Evolutionary conservation across 2,329 filamentous ascomycete species (phyloP).

Genomic region (Talaromyces sp.): DNA sequence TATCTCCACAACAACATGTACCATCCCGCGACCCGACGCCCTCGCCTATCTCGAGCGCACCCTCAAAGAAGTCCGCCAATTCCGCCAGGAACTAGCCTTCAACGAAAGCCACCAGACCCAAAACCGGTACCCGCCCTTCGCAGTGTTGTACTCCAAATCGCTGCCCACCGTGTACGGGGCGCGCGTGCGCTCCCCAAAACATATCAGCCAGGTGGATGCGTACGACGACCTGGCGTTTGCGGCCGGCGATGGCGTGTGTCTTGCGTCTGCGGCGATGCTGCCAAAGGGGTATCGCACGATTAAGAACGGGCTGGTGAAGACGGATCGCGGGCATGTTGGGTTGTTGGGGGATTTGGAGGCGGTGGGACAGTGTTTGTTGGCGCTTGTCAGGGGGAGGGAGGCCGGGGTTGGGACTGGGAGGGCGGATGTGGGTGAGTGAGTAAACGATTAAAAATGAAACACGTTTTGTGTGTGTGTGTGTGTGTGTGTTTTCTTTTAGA

Average conservation of each 20-base stretch:
- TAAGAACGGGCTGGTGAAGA: conserved; percentile 68
- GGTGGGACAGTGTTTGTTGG: conserved; percentile 67
- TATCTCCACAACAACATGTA: conserved; percentile 26
- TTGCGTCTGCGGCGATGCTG: conserved; percentile 79
- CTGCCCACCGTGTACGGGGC: conserved; percentile 81
- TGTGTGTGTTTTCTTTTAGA: not conserved
- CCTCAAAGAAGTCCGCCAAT: conserved; percentile 63
- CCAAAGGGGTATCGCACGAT: conserved; percentile 72
- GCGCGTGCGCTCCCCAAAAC: conserved; percentile 65
- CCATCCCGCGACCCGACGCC: conserved; percentile 51
- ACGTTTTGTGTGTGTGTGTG: not conserved
- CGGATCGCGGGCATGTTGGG: conserved; percentile 80
- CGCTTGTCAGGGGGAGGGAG: conserved; percentile 59
- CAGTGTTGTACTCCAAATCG: conserved; percentile 79
- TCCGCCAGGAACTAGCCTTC: conserved; percentile 70
- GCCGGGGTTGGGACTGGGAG: conserved; percentile 62
- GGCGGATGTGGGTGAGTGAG: conserved; percentile 37
- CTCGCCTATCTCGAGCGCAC: conserved; percentile 69
- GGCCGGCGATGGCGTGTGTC: conserved; percentile 81
- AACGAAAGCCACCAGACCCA: conserved; percentile 50
- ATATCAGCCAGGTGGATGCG: conserved; percentile 68
- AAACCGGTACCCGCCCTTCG: conserved; percentile 78
- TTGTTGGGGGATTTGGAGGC: conserved; percentile 79
- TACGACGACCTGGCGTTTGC: conserved; percentile 87
- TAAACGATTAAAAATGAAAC: not conserved